Conservation (phyloP, 148 eudicot species). For the Diospyros kaki region DNA sequence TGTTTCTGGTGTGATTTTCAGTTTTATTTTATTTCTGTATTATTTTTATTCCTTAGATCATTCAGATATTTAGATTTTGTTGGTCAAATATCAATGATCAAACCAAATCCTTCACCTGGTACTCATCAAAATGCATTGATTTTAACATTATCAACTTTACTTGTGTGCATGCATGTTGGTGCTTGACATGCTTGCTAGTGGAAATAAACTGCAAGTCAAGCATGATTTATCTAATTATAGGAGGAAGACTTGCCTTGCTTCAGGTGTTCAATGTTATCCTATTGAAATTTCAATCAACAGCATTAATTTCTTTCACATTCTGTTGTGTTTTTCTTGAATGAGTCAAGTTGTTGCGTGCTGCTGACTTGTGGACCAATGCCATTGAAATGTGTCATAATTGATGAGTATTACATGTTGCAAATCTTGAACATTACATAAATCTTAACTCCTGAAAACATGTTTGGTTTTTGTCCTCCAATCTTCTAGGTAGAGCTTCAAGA, state of each 20-base stretch:
- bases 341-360: too few species aligned
- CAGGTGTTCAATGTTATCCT: background rate
- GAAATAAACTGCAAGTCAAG: background rate
- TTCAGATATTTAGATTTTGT: background rate
- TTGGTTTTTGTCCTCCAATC: background rate
- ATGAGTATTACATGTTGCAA: background rate
- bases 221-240: background rate
- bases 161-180: background rate
- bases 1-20: background rate
- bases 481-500: conserved; percentile 87
- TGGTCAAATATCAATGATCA: background rate
- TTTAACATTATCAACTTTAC: background rate
- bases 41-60: too few species aligned
- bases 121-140: background rate
- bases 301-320: background rate
- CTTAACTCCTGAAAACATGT: background rate
- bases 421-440: background rate
- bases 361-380: too few species aligned
- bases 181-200: background rate
- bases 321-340: background rate
- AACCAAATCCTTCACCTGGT: background rate
- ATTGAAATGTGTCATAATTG: background rate
- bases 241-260: background rate
- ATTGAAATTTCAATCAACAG: too few species aligned
- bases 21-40: too few species aligned